A percentile compares a stretch with the other conserved stretches of the same genome.
phyloP scores from a whole-genome alignment of 169 alveolate species.

The Plasmodium falciparum region DNA sequence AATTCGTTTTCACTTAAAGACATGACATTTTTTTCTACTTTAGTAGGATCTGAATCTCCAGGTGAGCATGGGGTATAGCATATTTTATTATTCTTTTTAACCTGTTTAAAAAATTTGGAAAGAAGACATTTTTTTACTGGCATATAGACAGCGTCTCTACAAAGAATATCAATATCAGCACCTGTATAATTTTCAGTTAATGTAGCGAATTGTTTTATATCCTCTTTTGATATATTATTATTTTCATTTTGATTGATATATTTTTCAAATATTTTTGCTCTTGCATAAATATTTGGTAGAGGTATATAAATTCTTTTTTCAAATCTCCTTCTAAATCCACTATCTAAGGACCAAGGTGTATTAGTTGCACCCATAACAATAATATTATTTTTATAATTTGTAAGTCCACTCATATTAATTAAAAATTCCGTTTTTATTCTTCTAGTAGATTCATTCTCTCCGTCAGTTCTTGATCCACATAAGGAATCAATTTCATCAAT shows the following conservation, averaged over 20 bases:
- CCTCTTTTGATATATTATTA: constrained; percentile 86
- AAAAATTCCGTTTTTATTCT: constrained; percentile 99
- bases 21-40: constrained; percentile 85
- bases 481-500: constrained; percentile 99
- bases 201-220: constrained; percentile 80
- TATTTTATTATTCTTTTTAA: constrained; percentile 46
- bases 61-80: constrained; percentile 88
- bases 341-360: constrained; percentile 98
- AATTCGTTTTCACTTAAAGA: constrained; percentile 84
- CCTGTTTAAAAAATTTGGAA: constrained; percentile 81
- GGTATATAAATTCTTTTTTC: constrained; percentile 98
- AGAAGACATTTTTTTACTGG: constrained; percentile 81
- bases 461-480: constrained; percentile 95
- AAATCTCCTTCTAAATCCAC: constrained; percentile 98
- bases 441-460: constrained; percentile 98
- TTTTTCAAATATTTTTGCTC: constrained; percentile 89
- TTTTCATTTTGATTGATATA: constrained; percentile 79
- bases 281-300: constrained; percentile 96
- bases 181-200: constrained; percentile 85
- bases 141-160: constrained; percentile 83
- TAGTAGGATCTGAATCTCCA: constrained; percentile 85
- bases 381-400: constrained; percentile 73
- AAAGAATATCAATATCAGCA: constrained; percentile 81
- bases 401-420: constrained; percentile 97
- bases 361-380: constrained; percentile 86